phyloP scores from a whole-genome alignment of 371 early-diverging fungal genomes.

The Mycotypha africana region DNA sequence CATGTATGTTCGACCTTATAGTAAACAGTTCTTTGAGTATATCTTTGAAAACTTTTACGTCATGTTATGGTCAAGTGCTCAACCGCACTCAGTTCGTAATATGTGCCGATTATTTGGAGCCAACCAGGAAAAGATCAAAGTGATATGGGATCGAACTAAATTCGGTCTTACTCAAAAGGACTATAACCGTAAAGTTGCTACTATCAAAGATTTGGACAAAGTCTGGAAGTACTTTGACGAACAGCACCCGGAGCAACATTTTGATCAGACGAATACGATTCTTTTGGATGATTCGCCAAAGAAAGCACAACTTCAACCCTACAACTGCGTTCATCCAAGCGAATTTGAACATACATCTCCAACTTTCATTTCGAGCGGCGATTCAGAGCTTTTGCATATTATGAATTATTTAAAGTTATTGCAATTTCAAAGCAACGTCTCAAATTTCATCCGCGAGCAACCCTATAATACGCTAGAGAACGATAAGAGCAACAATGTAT shows the following conservation, averaged over 20 bases:
- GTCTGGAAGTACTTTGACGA: constrained; percentile 38
- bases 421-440: constrained; percentile 38
- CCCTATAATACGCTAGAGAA: constrained; percentile 24
- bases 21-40: constrained; percentile 55
- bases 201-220: constrained; percentile 60
- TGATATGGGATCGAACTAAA: constrained; percentile 57
- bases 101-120: constrained; percentile 49
- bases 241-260: no score
- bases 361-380: constrained; percentile 19
- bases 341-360: constrained; percentile 17
- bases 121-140: constrained; percentile 30
- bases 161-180: constrained; percentile 42
- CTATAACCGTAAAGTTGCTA: constrained; percentile 47
- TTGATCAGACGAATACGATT: constrained; percentile 60
- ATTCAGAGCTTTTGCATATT: constrained; percentile 47
- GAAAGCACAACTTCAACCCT: constrained; percentile 59
- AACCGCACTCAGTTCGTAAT: constrained; percentile 49
- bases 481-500: no score
- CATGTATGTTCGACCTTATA: constrained; percentile 52
- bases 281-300: constrained; percentile 64
- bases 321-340: constrained; percentile 48
- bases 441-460: constrained; percentile 44
- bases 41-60: constrained; percentile 58
- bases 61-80: constrained; percentile 79
- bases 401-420: constrained; percentile 41